phyloP scores from a whole-genome alignment of 805 yeast species.

The Wickerhamiella azyma region DNA sequence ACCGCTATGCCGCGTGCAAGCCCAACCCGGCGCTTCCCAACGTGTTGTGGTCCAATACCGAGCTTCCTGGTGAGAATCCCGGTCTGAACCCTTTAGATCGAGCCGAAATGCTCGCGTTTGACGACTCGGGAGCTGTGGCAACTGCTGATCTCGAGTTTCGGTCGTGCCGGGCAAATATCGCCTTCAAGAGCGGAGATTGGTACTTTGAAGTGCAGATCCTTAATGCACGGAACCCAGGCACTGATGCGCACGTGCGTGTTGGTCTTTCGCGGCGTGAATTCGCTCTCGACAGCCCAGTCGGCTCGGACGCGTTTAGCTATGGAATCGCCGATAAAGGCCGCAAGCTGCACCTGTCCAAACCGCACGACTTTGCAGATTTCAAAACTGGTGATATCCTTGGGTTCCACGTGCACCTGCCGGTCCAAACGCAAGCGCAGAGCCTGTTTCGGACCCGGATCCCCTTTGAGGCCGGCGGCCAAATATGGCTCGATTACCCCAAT shows the following conservation, averaged over 20 bases:
- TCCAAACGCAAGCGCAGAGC: constrained; percentile 13
- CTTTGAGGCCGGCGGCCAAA: constrained; percentile 59
- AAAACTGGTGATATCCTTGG: constrained; percentile 75
- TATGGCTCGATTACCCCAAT: constrained; percentile 78
- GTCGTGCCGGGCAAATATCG: constrained; percentile 57
- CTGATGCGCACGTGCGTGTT: constrained; percentile 52
- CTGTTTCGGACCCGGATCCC: constrained; percentile 67
- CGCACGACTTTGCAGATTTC: constrained; percentile 41
- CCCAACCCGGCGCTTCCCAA: constrained; percentile 35
- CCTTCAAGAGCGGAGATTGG: constrained; percentile 64
- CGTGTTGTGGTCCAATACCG: constrained; percentile 55
- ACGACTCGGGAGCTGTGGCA: constrained; percentile 27
- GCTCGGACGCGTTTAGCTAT: constrained; percentile 88
- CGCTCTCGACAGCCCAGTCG: constrained; percentile 85
- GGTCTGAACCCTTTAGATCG: constrained; percentile 56
- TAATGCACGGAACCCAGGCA: constrained; percentile 22
- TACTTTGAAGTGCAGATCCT: constrained; percentile 65
- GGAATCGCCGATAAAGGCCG: constrained; percentile 78
- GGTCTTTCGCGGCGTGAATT: constrained; percentile 83
- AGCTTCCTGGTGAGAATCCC: constrained; percentile 49
- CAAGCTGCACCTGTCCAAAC: constrained; percentile 61
- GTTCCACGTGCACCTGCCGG: constrained; percentile 56
- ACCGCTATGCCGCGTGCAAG: not conserved
- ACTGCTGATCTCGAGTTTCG: constrained; percentile 68
- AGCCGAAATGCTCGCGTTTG: constrained; percentile 36